Evolutionary conservation across 2,329 filamentous ascomycete genomes (phyloP).

Genomic region (Camptophora hylomeconis): DNA sequence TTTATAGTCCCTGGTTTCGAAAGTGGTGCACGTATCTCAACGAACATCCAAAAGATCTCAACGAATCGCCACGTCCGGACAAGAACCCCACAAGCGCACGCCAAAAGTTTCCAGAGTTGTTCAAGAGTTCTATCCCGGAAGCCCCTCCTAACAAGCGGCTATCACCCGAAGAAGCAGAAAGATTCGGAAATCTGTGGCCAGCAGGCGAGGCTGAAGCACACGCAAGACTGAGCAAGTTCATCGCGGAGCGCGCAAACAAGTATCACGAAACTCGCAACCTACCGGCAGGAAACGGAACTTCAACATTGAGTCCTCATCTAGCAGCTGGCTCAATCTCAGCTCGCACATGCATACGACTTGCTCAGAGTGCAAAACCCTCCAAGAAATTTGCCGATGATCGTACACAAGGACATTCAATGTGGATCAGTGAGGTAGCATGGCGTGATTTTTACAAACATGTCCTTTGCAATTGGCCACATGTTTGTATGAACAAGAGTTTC

Average conservation of each 20-base stretch:
- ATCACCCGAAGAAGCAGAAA: constrained; percentile 43
- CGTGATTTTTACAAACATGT: constrained; percentile 83
- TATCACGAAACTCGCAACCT: constrained; percentile 57
- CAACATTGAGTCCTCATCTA: constrained; percentile 58
- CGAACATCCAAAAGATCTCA: constrained; percentile 52
- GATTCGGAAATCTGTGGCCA: constrained; percentile 52
- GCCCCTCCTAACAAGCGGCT: constrained; percentile 53
- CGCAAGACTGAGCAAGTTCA: constrained; percentile 52
- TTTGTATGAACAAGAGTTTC: constrained; percentile 59
- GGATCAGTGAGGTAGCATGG: constrained; percentile 79
- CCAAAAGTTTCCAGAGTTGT: constrained; percentile 41
- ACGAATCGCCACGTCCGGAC: constrained; percentile 44
- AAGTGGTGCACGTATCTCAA: constrained; percentile 64
- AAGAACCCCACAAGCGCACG: constrained; percentile 40
- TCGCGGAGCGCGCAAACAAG: constrained; percentile 45
- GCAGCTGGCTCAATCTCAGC: constrained; percentile 55
- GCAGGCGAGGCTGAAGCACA: constrained; percentile 62
- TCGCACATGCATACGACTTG: constrained; percentile 51
- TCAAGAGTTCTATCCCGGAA: constrained; percentile 46
- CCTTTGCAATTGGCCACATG: constrained; percentile 69
- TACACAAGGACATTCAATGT: constrained; percentile 41
- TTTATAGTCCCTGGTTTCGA: constrained; percentile 73
- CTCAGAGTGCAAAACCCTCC: constrained; percentile 49
- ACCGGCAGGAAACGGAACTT: constrained; percentile 50
- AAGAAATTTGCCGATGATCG: constrained; percentile 27